phyloP scores from a whole-genome alignment of 2,329 filamentous ascomycete genomes.

The Anthostomella pinea region DNA sequence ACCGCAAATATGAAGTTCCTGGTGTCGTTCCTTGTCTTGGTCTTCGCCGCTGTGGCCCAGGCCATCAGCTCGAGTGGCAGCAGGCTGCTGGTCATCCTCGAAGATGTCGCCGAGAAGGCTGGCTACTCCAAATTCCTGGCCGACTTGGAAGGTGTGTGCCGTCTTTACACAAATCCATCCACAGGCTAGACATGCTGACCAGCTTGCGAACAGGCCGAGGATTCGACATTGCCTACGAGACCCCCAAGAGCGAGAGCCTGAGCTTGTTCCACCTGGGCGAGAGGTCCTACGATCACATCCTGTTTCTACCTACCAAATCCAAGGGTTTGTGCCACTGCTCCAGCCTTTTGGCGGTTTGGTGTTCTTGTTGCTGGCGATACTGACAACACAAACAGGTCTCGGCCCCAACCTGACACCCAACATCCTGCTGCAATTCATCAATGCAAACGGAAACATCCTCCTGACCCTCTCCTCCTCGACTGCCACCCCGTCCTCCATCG shows the following conservation, averaged over 20 bases:
- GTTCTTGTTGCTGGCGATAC: not conserved
- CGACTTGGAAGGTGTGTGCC: constrained; percentile 63
- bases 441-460: constrained; percentile 87
- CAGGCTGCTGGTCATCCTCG: constrained; percentile 80
- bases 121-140: constrained; percentile 79
- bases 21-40: constrained; percentile 66
- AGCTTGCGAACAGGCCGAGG: constrained; percentile 63
- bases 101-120: constrained; percentile 76
- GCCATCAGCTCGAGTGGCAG: constrained; percentile 77
- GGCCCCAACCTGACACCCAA: constrained; percentile 86
- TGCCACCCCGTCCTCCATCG: constrained; percentile 68
- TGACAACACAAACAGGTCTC: constrained; percentile 55
- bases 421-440: constrained; percentile 84
- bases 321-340: constrained; percentile 61
- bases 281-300: constrained; percentile 83
- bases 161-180: not conserved
- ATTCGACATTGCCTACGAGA: constrained; percentile 76
- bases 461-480: constrained; percentile 74
- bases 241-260: constrained; percentile 75
- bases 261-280: constrained; percentile 83
- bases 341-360: not conserved
- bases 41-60: constrained; percentile 64
- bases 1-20: constrained; percentile 67
- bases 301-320: constrained; percentile 83
- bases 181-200: constrained; percentile 6